These are phyloP conservation scores for Chamaenerion angustifolium DNA, from an alignment of 345 rosid genomes.

Conservation along the genomic window DNA sequence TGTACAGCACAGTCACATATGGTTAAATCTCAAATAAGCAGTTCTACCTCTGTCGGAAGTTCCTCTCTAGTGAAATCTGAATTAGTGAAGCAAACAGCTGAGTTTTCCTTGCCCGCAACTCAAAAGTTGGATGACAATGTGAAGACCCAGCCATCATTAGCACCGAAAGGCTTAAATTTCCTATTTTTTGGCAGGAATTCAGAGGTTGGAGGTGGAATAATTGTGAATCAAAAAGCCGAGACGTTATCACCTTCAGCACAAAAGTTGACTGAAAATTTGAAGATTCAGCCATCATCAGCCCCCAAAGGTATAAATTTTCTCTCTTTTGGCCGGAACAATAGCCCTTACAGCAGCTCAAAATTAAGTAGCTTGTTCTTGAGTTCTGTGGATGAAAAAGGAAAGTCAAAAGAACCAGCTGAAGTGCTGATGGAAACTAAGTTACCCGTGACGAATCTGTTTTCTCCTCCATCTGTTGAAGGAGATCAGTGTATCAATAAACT, in stretches of 20 bases:
- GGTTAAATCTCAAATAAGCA: conserved; percentile 2
- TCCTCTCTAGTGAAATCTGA: too few species aligned
- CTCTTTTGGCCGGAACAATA: conserved; percentile 15
- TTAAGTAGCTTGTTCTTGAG: not conserved
- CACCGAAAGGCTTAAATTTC: too few species aligned
- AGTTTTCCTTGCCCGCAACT: conserved; percentile 1
- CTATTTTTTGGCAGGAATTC: too few species aligned
- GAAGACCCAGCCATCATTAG: too few species aligned
- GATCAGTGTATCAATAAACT: conserved; percentile 3
- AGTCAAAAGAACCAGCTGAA: conserved; percentile 9
- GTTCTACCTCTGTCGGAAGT: too few species aligned
- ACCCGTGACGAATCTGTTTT: conserved; percentile 8
- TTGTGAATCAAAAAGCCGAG: not conserved
- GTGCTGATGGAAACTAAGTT: conserved; percentile 10
- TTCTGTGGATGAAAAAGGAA: not conserved
- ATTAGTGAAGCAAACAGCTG: too few species aligned
- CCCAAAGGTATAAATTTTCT: conserved; percentile 36
- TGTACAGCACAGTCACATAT: not conserved
- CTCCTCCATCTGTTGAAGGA: conserved; percentile 15
- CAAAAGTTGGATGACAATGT: not conserved
- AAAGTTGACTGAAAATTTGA: conserved; percentile 6
- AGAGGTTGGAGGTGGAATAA: too few species aligned
- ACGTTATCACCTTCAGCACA: conserved; percentile 8
- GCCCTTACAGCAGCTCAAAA: not conserved
- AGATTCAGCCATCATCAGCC: conserved; percentile 13